Conservation (phyloP, 805 yeast genomes). For the Starmera quercuum region DNA sequence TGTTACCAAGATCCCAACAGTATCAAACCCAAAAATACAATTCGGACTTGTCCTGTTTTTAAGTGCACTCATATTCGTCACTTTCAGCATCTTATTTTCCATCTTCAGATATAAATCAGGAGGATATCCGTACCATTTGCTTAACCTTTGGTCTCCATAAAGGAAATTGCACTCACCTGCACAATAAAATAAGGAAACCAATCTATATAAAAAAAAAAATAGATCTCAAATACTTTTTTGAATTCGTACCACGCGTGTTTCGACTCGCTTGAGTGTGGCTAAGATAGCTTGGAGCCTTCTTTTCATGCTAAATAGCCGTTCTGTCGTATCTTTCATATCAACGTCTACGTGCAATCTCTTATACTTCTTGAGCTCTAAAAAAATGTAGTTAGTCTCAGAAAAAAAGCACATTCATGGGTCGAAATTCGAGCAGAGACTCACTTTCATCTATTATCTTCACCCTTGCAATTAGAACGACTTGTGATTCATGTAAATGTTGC, state of each 20-base stretch:
- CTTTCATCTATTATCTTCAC: conserved; percentile 32
- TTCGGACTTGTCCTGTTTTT: conserved; percentile 40
- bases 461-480: conserved; percentile 42
- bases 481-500: conserved; percentile 48
- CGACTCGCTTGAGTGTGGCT: conserved; percentile 27
- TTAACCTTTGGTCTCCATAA: conserved; percentile 27
- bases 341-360: conserved; percentile 16
- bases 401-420: no score
- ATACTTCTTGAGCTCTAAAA: conserved; percentile 24
- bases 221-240: neutral
- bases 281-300: conserved; percentile 17
- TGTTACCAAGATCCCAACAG: conserved; percentile 46
- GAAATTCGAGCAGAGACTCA: neutral
- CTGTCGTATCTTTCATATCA: conserved; percentile 11
- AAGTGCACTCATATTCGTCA: conserved; percentile 38
- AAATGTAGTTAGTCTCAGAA: neutral
- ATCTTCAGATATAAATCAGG: conserved; percentile 64
- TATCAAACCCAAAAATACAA: conserved; percentile 38
- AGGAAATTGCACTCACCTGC: no score
- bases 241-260: conserved; percentile 19
- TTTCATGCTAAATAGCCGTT: conserved; percentile 18
- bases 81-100: conserved; percentile 56
- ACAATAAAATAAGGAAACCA: neutral
- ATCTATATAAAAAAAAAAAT: neutral
- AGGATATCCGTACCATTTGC: conserved; percentile 70